Base-by-base conservation (phyloP, 495 filamentous ascomycete species). In the Acidiella bohemica region DNA sequence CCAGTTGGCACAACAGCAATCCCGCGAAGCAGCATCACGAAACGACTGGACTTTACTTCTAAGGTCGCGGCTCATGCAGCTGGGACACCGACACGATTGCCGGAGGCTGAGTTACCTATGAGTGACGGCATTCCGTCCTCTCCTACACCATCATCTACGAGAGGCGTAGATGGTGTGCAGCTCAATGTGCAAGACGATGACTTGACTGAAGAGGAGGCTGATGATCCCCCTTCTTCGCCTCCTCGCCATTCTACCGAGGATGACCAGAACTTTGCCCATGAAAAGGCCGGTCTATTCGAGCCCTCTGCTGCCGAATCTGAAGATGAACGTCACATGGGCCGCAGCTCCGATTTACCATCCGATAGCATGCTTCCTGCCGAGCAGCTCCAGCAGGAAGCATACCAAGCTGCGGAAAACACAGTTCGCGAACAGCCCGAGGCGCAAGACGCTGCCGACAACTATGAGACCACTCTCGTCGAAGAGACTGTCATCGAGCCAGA, bases 71-170 rank as follows among this genome's bases (percentile, higher is more conserved):
- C 40, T 0, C 19, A 31, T 22, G 9, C 26, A 17, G 11, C 12
- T 10, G 27, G 36, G 16, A 25, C 42, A 17, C 44, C 46, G 13
- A 30, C 31, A 17, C 20, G 14, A 22, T 18, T 50, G 5, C 42
- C 51, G 11, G 50, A 39, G 27, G 47, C 39, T 10, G 48, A 52
- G 23, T 49, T 37, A 52, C 62, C 50, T 50, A 76, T 53, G 71
- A 80, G 56, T 39, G 70, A 73, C 12, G 83, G 73, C 49, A 64
- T 88, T 29, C 73, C 72, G 2, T 92, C 81, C n/a, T 90, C 85
- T 7, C 85, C 85, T 1, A 92, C 84, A 0, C 83, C 84, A 14
- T 49, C 50, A 32, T 40, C 50, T 43, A 32, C 34, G 36, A 42
- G 43, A 20, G 34, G 26, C 13, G 24, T 30, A 7, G 29, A 36